A percentile compares a stretch with the other conserved stretches of the same genome.
Conservation (phyloP, 148 eudicot species). For the Camellia japonica region DNA sequence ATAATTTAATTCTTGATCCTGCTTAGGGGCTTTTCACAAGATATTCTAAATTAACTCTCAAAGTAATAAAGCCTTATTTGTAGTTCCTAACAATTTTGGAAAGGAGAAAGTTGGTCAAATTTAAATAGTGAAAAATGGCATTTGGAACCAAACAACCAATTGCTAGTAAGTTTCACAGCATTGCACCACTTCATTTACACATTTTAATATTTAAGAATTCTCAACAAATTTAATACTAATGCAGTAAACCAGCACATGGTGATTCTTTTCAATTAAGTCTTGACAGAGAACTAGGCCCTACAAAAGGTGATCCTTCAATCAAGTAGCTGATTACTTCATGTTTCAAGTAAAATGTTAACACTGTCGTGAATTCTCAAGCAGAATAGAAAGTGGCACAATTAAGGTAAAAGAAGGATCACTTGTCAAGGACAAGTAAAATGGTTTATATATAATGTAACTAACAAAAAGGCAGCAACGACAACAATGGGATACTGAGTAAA, state of each 20-base stretch:
- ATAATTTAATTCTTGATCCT: neutral
- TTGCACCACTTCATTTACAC: neutral
- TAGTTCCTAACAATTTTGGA: neutral
- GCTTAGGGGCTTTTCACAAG: neutral
- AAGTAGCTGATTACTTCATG: neutral
- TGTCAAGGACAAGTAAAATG: neutral
- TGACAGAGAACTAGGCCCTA: neutral
- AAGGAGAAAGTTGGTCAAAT: neutral
- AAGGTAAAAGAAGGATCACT: neutral
- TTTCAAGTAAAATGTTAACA: neutral
- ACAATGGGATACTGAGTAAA: no score
- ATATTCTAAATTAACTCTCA: neutral
- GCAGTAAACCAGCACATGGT: neutral
- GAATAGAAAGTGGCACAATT: neutral
- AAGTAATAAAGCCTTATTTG: neutral
- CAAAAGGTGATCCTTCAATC: neutral
- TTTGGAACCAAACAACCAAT: neutral
- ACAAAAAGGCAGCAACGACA: neutral
- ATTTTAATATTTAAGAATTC: neutral
- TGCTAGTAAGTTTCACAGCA: neutral
- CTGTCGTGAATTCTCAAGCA: neutral
- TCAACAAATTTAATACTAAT: neutral
- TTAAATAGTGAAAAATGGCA: neutral
- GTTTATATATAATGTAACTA: neutral
- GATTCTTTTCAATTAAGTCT: neutral